phyloP scores from a whole-genome alignment of 1,139 yeast genomes.

The Yamadazyma conglobata region DNA sequence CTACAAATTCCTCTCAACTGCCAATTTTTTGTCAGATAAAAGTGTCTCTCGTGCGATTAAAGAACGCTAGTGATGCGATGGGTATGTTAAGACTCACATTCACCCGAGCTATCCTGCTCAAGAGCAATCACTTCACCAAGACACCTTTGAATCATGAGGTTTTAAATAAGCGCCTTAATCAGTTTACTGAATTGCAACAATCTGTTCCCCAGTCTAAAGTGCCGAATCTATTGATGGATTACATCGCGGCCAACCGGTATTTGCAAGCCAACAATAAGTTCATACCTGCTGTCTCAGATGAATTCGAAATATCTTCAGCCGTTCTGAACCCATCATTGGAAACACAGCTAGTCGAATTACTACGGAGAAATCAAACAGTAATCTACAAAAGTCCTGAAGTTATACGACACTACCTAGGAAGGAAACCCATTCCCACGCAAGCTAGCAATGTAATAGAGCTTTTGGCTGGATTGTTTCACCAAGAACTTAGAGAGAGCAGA shows the following conservation, averaged over 20 bases:
- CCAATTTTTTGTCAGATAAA: too few relatives aligned
- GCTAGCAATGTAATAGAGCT: conserved; percentile 17
- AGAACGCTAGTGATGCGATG: too few relatives aligned
- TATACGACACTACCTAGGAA: conserved; percentile 18
- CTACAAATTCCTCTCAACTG: too few relatives aligned
- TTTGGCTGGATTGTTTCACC: too few relatives aligned
- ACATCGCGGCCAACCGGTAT: conserved; percentile 22
- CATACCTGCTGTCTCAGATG: not conserved
- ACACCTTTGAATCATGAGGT: conserved; percentile 29
- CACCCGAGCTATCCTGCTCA: too few relatives aligned
- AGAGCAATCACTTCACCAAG: conserved; percentile 16
- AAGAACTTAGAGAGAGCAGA: too few relatives aligned
- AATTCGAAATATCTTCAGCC: not conserved
- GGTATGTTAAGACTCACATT: too few relatives aligned
- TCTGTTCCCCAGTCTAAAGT: conserved; percentile 3
- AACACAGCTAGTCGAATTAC: conserved; percentile 1
- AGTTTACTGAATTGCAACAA: conserved; percentile 6
- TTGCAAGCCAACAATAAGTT: conserved; percentile 11
- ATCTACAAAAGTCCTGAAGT: conserved; percentile 3
- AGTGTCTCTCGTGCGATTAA: too few relatives aligned
- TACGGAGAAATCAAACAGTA: not conserved
- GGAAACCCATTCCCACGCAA: conserved; percentile 22
- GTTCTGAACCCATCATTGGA: conserved; percentile 1
- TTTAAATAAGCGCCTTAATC: conserved; percentile 18
- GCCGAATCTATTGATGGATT: conserved; percentile 17